Percentiles rank a stretch among this genome's conserved stretches.
phyloP scores from a whole-genome alignment of 768 basidiomycete species.

The Collybiopsis confluens region DNA sequence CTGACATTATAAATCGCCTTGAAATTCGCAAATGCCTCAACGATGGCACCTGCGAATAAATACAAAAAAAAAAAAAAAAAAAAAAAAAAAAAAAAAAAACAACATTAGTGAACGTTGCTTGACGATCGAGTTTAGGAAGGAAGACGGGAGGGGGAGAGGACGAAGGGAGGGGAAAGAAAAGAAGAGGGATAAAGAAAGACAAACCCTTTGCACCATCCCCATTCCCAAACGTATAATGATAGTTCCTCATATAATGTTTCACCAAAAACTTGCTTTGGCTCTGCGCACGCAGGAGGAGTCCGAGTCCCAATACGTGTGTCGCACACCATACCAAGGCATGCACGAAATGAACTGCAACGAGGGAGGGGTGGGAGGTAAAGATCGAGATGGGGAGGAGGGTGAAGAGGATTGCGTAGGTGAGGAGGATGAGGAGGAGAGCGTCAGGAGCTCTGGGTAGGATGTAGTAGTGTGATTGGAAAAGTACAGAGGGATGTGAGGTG shows the following conservation, averaged over 20 bases:
- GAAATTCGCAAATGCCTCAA: slow-evolving; percentile 95
- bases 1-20: slow-evolving; percentile 89
- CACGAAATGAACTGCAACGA: slow-evolving; percentile 64
- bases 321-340: slow-evolving; percentile 85
- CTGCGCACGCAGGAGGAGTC: slow-evolving; percentile 79
- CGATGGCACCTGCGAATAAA: slow-evolving; percentile 67
- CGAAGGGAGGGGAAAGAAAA: too few species aligned
- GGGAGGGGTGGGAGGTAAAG: neutral
- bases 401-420: slow-evolving; percentile 61
- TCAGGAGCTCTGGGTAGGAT: slow-evolving; percentile 80
- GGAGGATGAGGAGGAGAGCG: slow-evolving; percentile 70
- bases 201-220: slow-evolving; percentile 49
- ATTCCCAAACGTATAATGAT: slow-evolving; percentile 70
- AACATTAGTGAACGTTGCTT: too few species aligned
- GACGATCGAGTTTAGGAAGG: too few species aligned
- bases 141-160: too few species aligned
- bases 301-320: slow-evolving; percentile 86
- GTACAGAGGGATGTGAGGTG: too few species aligned
- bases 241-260: slow-evolving; percentile 91
- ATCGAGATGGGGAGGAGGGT: slow-evolving; percentile 47
- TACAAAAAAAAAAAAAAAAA: too few species aligned
- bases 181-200: too few species aligned
- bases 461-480: too few species aligned
- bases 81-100: too few species aligned
- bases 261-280: slow-evolving; percentile 86